Evolutionary conservation across 2,329 filamentous ascomycete genomes (phyloP), one percentile per base, ranked within the genome.

Genomic region (Fusarium pseudoanthophilum): DNA sequence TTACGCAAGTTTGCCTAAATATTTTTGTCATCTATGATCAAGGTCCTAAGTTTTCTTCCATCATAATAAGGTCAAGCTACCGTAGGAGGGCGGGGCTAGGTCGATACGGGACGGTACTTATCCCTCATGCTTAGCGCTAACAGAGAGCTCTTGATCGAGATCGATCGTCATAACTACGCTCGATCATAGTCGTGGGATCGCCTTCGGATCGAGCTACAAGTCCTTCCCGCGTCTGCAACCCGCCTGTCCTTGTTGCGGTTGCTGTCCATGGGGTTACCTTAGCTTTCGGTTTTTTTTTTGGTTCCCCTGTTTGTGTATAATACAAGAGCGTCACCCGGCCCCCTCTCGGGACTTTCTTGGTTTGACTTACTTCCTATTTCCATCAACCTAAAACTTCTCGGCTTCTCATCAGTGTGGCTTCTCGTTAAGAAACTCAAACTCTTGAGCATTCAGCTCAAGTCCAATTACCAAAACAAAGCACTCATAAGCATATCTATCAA

Each of bases 121-220:
- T 59, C 26, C 63, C 57, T 71, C 55, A 43, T 58, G 48, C 66
- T 52, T 59, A 59, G 62, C 75, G 71, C 75, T 78, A 79, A 75
- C 74, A 69, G 42, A 28, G 65, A 58, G 60, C 60, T 72, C 40
- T 53, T 42, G 77, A 79, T 79, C 78, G 76, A 79, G 78, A 79
- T 79, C 78, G 78, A 79, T 79, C 78, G 69, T 71, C 78, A 71
- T 75, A 74, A 64, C 60, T 72, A 74, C 62, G 64, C 69, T 73
- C 76, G 75, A 78, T 78, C 75, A 71, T 64, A 71, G 58, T 64
- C 37, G 58, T 60, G 69, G 53, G 74, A 78, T 79, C 69, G 71
- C 42, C 61, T 69, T 67, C 56, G 72, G 71, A 77, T 77, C 75
- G 75, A 71, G 64, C 48, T 74, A 67, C 72, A 63, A 58, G 64